Evolutionary conservation across 495 filamentous ascomycete species (phyloP).

Genomic region (Aspergillus nidulans): DNA sequence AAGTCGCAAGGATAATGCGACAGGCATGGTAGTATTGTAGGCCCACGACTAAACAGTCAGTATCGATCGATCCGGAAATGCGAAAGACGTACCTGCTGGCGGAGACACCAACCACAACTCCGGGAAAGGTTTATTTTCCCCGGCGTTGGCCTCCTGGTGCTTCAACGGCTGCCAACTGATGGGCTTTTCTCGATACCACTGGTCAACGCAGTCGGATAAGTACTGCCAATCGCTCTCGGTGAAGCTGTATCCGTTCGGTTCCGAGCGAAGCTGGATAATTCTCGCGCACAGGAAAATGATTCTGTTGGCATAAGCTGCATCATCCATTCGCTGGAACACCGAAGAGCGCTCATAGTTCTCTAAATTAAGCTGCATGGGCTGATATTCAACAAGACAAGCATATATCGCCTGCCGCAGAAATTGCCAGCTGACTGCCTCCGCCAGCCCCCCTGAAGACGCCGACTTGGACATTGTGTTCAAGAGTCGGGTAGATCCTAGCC

Average conservation of each 20-base stretch:
- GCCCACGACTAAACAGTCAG: slow-evolving; percentile 25
- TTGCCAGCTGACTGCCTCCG: slow-evolving; percentile 41
- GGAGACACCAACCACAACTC: slow-evolving; percentile 40
- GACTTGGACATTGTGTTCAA: slow-evolving; percentile 35
- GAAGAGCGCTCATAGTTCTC: slow-evolving; percentile 33
- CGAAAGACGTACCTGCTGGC: slow-evolving; percentile 24
- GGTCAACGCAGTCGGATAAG: slow-evolving; percentile 23
- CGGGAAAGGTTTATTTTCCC: slow-evolving; percentile 30
- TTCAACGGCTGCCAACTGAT: slow-evolving; percentile 36
- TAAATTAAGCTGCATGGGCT: slow-evolving; percentile 32
- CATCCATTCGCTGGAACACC: slow-evolving; percentile 32
- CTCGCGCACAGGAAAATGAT: slow-evolving; percentile 35
- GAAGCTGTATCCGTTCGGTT: slow-evolving; percentile 17
- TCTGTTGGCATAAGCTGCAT: slow-evolving; percentile 31
- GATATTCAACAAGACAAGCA: slow-evolving; percentile 32
- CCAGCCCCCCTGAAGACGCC: slow-evolving; percentile 33
- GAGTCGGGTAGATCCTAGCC: slow-evolving; percentile 33
- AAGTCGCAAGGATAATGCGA: slow-evolving; percentile 31
- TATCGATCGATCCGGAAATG: neutral
- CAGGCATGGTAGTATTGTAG: slow-evolving; percentile 37
- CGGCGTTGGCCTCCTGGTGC: slow-evolving; percentile 25
- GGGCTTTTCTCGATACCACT: slow-evolving; percentile 28
- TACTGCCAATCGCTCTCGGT: slow-evolving; percentile 22
- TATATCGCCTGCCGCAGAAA: slow-evolving; percentile 41
- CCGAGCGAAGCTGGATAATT: slow-evolving; percentile 30